Base-by-base conservation (phyloP, 257 asterid species). In the Handroanthus guayacan region DNA sequence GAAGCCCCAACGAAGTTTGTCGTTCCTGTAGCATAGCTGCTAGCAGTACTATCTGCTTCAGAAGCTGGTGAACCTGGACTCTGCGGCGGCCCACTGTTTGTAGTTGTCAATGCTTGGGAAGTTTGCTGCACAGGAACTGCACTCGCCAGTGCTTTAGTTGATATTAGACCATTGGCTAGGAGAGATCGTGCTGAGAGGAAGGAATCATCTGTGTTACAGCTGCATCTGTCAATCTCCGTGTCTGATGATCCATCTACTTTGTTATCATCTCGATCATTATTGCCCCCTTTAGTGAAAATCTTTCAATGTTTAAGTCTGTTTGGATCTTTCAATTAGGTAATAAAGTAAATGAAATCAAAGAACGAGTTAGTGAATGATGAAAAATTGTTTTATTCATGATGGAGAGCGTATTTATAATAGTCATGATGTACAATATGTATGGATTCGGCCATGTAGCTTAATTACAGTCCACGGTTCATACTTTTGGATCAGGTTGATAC, bases 1-100 rank as follows among this genome's bases (percentile, higher is more conserved):
- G 92, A 84, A 63, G 86, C 77, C 45, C 97, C 97, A 5, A 69
- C 90, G 70, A 87, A 63, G 83, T 88, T 84, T 39, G 89, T 74
- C 9, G 80, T 79, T 14, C 96, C 92, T 13, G 92, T 81, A 51
- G 83, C 92, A 66, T 81, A 89, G 81, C 89, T 85, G 82, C 87
- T 77, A 5, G 81, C 52, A 37, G 79, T 69, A 75, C 85, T 76
- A 6, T 82, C 95, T 0, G 89, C 76, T 62, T 88, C 92, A 62
- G 89, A 91, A 81, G 58, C 87, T 10, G 92, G 91, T 8, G 95
- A 89, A 56, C 83, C 74, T 5, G 89, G 88, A 71, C 79, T 52
- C 79, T 82, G 82, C 78, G 63, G 76, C 81, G 67, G 71, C 34
- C 61, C 75, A 20, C 73, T n/a, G 74, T 77, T 55, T 36, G 64